Conservation (phyloP, 345 rosid genomes). For the Eucalyptus sideroxylon region DNA sequence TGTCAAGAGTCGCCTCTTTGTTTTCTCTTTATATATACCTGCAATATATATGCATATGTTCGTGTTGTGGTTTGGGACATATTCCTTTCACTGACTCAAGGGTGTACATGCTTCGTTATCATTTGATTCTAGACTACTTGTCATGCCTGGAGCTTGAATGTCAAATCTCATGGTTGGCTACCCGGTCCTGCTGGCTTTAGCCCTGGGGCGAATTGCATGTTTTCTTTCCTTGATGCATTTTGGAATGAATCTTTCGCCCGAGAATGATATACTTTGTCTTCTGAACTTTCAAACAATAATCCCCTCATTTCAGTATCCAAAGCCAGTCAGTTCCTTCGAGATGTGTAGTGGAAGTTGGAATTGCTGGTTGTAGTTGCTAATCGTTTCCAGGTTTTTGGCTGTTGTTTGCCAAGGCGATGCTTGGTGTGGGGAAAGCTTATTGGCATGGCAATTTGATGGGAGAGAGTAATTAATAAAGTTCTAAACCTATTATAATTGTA, state of each 20-base stretch:
- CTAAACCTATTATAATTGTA: too few species aligned
- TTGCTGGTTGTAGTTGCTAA: background rate
- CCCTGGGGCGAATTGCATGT: background rate
- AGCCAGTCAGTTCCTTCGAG: background rate
- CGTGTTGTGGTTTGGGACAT: background rate
- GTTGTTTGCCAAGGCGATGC: background rate
- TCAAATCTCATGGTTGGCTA: background rate
- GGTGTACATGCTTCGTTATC: background rate
- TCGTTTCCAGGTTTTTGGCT: background rate
- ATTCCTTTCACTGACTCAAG: background rate
- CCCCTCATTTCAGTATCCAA: background rate
- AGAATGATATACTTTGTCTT: background rate
- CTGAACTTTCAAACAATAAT: background rate
- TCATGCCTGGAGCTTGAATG: background rate
- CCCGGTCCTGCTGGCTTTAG: background rate
- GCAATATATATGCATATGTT: background rate
- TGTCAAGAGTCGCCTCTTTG: background rate
- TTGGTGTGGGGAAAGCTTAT: background rate
- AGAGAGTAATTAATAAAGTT: background rate
- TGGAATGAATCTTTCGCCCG: background rate
- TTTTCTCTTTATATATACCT: background rate
- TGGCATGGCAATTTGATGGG: background rate
- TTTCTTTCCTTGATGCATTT: background rate
- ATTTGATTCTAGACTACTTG: background rate
- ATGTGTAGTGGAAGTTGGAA: background rate